Percentiles rank a stretch among this genome's conserved stretches.
phyloP scores from a whole-genome alignment of 2,329 filamentous ascomycete genomes.

The Phyllosticta citriasiana region DNA sequence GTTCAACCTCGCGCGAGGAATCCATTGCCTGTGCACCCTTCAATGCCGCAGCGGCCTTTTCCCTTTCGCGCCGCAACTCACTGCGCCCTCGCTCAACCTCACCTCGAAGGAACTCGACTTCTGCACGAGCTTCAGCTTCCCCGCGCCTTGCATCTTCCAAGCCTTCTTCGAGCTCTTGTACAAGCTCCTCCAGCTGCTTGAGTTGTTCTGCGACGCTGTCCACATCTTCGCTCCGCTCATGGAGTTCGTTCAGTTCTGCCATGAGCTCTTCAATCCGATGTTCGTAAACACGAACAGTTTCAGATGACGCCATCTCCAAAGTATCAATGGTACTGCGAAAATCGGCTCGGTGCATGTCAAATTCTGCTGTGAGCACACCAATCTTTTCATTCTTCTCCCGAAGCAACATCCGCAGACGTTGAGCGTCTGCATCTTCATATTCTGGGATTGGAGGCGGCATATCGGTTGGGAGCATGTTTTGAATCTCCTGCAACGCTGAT shows the following conservation, averaged over 20 bases:
- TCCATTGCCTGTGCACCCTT: constrained; percentile 41
- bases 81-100: constrained; percentile 87
- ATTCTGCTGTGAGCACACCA: constrained; percentile 81
- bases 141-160: constrained; percentile 88
- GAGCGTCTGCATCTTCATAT: constrained; percentile 49
- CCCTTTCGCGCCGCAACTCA: constrained; percentile 78
- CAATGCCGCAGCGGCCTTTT: constrained; percentile 59
- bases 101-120: constrained; percentile 89
- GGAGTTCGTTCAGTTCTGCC: constrained; percentile 71
- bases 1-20: constrained; percentile 66
- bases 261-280: constrained; percentile 80
- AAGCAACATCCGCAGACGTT: constrained; percentile 69
- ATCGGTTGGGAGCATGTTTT: constrained; percentile 53
- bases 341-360: constrained; percentile 88
- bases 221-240: constrained; percentile 78
- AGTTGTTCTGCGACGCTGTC: constrained; percentile 83
- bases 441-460: constrained; percentile 15
- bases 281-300: constrained; percentile 94
- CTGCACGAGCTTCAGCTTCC: constrained; percentile 88
- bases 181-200: constrained; percentile 90
- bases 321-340: constrained; percentile 97
- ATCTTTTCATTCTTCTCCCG: constrained; percentile 98
- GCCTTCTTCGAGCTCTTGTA: constrained; percentile 93
- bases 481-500: constrained; percentile 69
- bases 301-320: constrained; percentile 85